Evolutionary conservation across 2,329 filamentous ascomycete genomes (phyloP), one percentile per base, ranked within the genome.

Genomic region (Pestalotiopsis sp.): DNA sequence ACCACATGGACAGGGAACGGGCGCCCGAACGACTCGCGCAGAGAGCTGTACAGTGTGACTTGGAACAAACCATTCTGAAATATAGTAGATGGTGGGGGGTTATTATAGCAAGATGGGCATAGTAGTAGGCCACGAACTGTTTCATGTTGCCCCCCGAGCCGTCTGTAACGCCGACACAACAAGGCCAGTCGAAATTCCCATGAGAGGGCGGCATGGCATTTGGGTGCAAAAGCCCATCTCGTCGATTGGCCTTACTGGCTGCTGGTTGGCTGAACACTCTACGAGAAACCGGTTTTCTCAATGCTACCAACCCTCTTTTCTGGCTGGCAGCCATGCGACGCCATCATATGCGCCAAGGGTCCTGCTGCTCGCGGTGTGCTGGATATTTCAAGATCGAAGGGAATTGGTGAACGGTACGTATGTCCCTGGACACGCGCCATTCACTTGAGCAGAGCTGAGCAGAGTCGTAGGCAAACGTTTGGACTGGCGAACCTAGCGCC

Each of bases 281-380:
- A 62, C 6, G 31, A 36, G 27, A 62, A 41, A 62, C 59, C 59
- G 59, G 59, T 62, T 62, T 62, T 39, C 59, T 39, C 36, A 36
- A 59, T 39, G 31, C 59, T 62, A 62, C 59, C 25, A 62, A 62
- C 59, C 25, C 14, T 27, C 12, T 11, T 14, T 36, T 36, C 25
- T 20, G 12, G 14, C n/a, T 4, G 59, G n/a, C 59, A 62, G 59
- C 25, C 59, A 62, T 39, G 25, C 27, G 31, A 36, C n/a, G 36
- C 59, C 25, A 31, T 36, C 59, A 36, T 62, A 36, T 27, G 59
- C 27, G 57, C 57, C 27, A 13, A 36, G 57, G 57, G 57, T 27
- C 20, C 45, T 52, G 17, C 17, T 52, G 45, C 45, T 52, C 20
- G 20, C 41, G 13, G n/a, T 49, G 13, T 52, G 17, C 20, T 9